These are phyloP conservation scores for Saksenaea vasiformis DNA, from an alignment of 371 early-diverging fungal species.

Conservation along the genomic window DNA sequence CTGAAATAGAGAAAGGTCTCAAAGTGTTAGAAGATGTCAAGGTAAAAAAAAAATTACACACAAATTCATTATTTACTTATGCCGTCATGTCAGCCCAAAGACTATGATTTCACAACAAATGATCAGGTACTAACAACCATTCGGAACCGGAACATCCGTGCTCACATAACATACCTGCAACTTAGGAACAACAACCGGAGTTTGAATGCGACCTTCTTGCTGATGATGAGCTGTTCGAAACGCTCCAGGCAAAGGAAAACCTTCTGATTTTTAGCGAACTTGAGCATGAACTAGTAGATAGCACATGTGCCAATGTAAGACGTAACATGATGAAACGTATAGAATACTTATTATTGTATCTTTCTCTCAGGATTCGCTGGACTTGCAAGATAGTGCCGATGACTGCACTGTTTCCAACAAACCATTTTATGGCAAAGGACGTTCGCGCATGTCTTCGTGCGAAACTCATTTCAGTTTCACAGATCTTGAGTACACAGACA, in stretches of 20 bases:
- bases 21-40: slow-evolving; percentile 53
- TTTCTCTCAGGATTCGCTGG: background rate
- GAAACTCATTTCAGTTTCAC: background rate
- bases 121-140: background rate
- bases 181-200: background rate
- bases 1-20: slow-evolving; percentile 59
- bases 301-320: background rate
- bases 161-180: background rate
- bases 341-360: background rate
- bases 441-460: background rate
- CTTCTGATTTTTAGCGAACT: slow-evolving; percentile 2
- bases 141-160: background rate
- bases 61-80: background rate
- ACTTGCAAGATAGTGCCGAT: background rate
- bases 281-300: slow-evolving; percentile 1
- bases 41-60: slow-evolving; percentile 16
- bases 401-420: background rate
- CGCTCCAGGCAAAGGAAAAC: slow-evolving; percentile 6
- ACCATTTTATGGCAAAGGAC: background rate
- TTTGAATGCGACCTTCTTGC: slow-evolving; percentile 6
- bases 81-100: background rate
- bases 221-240: slow-evolving; percentile 10
- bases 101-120: background rate
- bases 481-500: background rate
- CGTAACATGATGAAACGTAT: background rate